Base-by-base conservation (phyloP, 306 rosid genomes). In the Vigna hirtella region DNA sequence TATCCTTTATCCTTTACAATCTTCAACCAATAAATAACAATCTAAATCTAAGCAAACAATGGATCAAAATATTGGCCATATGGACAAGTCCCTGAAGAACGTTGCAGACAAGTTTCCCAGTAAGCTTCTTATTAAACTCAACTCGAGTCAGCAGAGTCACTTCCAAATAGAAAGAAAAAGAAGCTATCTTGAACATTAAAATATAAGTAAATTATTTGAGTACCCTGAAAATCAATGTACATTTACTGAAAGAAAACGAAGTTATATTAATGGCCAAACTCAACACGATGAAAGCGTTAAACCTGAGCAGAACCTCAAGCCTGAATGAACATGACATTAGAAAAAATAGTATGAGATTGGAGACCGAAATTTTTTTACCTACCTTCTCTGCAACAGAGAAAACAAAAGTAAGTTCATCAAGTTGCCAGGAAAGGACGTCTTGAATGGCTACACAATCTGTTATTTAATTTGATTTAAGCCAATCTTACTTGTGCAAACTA, bases 1-100 rank as follows among this genome's bases (percentile, higher is more conserved):
- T 30, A 30, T 30, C 34, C 1, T 30, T 30, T 30, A 30, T 30
- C 34, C 34, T 3, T 30, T 30, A 30, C 34, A 30, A 30, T 56
- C 20, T 58, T 38, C 49, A 74, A 71, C 48, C 10, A 57, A 64
- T 20, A 65, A 65, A 57, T n/a, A 79, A 50, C n/a, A 72, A 57
- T 69, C 15, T 45, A 28, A 14, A 11, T 42, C 13, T 42, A 8
- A 10, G 5, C 50, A 45, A 45, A 12, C 16, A 45, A 45, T 11
- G 16, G 47, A 42, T 42, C 10, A 74, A 49, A 18, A 58, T 32
- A 74, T 50, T 50, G 45, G 65, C 57, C 59, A 49, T 4, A 17
- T 28, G 30, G 30, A 82, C 45, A 53, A 28, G 10, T 32, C 52
- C 53, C 6, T 47, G 59, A 69, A 70, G 72, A 69, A 69, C 22